Evolutionary conservation across 805 yeast species (phyloP).

Genomic region (Myxozyma geophila): DNA sequence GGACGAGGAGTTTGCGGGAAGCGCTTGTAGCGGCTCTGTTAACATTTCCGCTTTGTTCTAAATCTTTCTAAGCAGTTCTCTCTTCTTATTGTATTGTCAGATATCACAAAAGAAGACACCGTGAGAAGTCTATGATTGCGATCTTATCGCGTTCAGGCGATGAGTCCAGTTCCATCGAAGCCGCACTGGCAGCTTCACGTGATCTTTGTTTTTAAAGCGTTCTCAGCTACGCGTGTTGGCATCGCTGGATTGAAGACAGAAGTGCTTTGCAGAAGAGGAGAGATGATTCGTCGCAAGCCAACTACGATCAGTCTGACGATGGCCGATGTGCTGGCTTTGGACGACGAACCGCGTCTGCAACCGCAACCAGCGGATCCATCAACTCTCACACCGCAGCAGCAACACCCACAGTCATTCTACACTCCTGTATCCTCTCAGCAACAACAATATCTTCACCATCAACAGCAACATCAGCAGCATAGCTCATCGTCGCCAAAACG

Average conservation of each 20-base stretch:
- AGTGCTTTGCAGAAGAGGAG: neutral
- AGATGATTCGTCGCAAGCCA: slow-evolving; percentile 34
- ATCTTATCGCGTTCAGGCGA: too few relatives aligned
- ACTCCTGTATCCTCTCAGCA: neutral
- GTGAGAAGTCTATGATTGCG: too few relatives aligned
- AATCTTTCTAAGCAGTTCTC: too few relatives aligned
- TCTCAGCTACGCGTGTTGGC: neutral
- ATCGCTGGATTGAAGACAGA: neutral
- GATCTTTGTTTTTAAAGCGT: too few relatives aligned
- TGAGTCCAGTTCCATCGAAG: too few relatives aligned
- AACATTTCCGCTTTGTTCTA: neutral
- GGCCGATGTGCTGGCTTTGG: slow-evolving; percentile 35
- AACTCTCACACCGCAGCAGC: neutral
- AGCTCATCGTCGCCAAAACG: slow-evolving; percentile 6
- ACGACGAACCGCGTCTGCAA: slow-evolving; percentile 25
- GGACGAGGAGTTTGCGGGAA: neutral
- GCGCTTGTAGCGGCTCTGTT: neutral
- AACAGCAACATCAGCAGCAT: slow-evolving; percentile 1
- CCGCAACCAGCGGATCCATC: neutral
- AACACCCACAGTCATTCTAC: neutral
- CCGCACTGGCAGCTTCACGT: too few relatives aligned
- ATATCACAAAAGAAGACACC: too few relatives aligned
- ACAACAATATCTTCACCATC: slow-evolving; percentile 10
- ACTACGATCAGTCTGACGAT: slow-evolving; percentile 32
- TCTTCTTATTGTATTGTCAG: too few relatives aligned